Evolutionary conservation across 805 yeast species (phyloP), one percentile per base, ranked within the genome.

Genomic region (Saturnispora mendoncae): DNA sequence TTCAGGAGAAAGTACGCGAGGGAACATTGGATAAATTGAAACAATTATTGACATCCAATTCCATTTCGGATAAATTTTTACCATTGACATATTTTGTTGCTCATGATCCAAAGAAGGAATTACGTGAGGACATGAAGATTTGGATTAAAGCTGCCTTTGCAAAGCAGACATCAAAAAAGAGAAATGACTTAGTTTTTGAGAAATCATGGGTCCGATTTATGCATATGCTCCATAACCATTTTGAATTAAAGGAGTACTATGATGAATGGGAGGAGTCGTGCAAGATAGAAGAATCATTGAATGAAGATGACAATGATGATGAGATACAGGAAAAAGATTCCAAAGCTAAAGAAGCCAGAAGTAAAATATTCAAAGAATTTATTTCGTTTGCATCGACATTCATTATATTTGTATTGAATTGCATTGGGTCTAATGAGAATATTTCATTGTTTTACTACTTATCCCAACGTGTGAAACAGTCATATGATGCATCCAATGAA

Each of bases 391-490:
- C 82, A 0, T 52, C 76, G 40, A 77, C 76, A 35, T 81, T 79
- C 48, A 58, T 86, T 24, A 50, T 73, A 1, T 81, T 74, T 56
- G 81, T 68, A 45, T 56, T 85, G 38, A 78, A 72, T 30, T 54
- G 72, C 3, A 70, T 85, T 35, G 79, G 80, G 0, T 75, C 69
- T 2, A 69, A 72, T 34, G 80, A 78, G 24, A 88, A 86, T 51
- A 65, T 83, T 27, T 80, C 90, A 6, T 57, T 85, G 44, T 57
- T 87, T 5, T 86, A 76, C 54, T 86, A 87, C 56, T 64, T 84
- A 38, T 77, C 92, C 0, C 82, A 82, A 44, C 69, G 94, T 41
- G 71, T 85, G 15, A 86, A 85, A 55, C 94, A 84, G 56, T 82
- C 78, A 51, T 68, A 76, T 39, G 94, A 85, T 61, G 70, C 68